Percentiles rank a stretch among this genome's conserved stretches.
Evolutionary conservation across 768 basidiomycete species (phyloP).

Genomic region (Ramaria rubella): DNA sequence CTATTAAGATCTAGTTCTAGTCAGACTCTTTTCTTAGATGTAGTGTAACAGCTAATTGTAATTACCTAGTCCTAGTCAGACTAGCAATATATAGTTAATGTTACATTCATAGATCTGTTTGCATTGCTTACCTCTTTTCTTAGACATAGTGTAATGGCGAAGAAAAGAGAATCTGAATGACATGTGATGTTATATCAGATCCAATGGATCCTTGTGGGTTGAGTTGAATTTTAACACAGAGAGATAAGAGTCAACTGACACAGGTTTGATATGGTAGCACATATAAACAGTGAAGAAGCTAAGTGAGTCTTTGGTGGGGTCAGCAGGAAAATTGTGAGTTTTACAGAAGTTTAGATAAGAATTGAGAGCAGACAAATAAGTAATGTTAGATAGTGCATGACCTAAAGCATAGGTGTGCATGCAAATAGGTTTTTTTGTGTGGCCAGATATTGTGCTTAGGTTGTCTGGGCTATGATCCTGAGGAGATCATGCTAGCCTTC

Average conservation of each 20-base stretch:
- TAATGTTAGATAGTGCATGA: constrained; percentile 1
- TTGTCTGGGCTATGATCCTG: constrained; percentile 3
- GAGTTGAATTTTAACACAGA: constrained; percentile 18
- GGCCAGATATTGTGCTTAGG: constrained; percentile 11
- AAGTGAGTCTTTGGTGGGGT: constrained; percentile 9
- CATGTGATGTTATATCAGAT: no score
- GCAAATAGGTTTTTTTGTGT: constrained; percentile 1
- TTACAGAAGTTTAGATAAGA: constrained; percentile 10
- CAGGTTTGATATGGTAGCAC: constrained; percentile 17
- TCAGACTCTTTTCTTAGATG: no score
- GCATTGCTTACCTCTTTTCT: no score
- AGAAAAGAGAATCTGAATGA: no score
- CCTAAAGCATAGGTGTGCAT: constrained; percentile 12
- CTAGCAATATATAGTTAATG: no score
- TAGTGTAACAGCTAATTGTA: no score
- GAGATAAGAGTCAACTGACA: constrained; percentile 20
- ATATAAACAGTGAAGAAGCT: no score
- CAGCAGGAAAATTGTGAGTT: constrained; percentile 2
- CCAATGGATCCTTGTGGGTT: no score
- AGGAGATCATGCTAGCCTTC: background rate
- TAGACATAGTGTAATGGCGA: no score
- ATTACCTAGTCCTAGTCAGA: no score
- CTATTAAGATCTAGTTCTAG: no score
- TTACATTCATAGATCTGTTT: no score
- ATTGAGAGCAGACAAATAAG: constrained; percentile 10